Conservation (phyloP, 306 rosid species). For the Trichosanthes cucumerina region DNA sequence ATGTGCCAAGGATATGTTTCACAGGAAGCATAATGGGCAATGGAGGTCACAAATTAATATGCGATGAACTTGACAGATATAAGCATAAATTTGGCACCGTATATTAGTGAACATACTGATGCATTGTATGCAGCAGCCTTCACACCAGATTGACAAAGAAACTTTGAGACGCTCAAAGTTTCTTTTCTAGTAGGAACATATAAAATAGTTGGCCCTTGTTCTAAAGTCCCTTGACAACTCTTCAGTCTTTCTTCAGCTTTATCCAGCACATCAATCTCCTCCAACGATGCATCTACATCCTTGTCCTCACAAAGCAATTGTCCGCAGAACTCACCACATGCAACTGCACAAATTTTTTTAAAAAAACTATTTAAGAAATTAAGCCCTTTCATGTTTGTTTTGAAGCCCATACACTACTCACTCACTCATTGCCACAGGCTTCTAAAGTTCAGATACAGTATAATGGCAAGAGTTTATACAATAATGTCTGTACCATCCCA, state of each 20-base stretch:
- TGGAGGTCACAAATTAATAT: not conserved
- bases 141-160: slow-evolving; percentile 59
- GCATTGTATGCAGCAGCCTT: slow-evolving; percentile 96
- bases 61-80: not conserved
- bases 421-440: not conserved
- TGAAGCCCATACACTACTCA: not conserved
- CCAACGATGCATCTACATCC: slow-evolving; percentile 16
- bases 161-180: slow-evolving; percentile 53
- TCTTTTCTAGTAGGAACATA: slow-evolving; percentile 85
- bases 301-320: slow-evolving; percentile 31
- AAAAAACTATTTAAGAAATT: not conserved
- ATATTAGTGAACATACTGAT: slow-evolving; percentile 25
- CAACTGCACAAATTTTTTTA: slow-evolving; percentile 36
- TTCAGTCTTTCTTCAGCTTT: slow-evolving; percentile 34
- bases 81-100: not conserved
- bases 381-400: not conserved
- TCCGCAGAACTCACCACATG: slow-evolving; percentile 52
- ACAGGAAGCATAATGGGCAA: not conserved
- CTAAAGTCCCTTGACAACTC: slow-evolving; percentile 37
- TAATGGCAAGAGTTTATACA: slow-evolving; percentile 6
- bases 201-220: slow-evolving; percentile 61
- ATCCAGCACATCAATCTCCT: slow-evolving; percentile 28
- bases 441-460: not conserved
- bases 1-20: not conserved
- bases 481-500: slow-evolving; percentile 52